phyloP scores from a whole-genome alignment of 164 flowering plant genomes.

The Macadamia integrifolia region DNA sequence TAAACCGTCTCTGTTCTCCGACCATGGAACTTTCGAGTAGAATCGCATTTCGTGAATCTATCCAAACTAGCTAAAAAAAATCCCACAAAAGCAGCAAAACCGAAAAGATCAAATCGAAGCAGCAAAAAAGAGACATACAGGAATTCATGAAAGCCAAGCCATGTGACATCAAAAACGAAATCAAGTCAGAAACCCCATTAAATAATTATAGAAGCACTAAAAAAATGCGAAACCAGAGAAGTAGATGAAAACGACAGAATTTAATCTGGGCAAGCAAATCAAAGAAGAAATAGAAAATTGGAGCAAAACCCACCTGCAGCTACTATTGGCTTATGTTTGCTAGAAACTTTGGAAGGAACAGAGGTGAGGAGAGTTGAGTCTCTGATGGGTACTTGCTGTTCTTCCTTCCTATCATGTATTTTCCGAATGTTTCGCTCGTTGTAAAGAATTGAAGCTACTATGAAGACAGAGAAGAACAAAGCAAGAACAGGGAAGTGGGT shows the following conservation, averaged over 20 bases:
- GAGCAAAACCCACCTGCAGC: conserved; percentile 20
- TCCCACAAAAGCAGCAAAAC: conserved; percentile 1
- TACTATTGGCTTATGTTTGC: conserved; percentile 2
- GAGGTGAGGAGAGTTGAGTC: conserved; percentile 17
- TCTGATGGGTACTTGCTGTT: conserved; percentile 15
- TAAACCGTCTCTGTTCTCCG: conserved; percentile 26
- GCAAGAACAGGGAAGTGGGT: conserved; percentile 38
- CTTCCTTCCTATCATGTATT: conserved; percentile 32
- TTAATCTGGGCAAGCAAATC: neutral
- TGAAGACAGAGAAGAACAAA: conserved; percentile 29
- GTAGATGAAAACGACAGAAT: neutral
- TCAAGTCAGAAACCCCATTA: neutral
- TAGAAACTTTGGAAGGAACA: conserved; percentile 6
- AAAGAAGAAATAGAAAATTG: neutral
- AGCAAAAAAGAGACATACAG: neutral
- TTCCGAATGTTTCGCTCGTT: conserved; percentile 40
- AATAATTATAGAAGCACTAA: neutral
- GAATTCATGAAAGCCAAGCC: neutral
- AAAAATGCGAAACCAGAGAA: neutral
- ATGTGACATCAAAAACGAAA: neutral
- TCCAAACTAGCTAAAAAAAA: conserved; percentile 46
- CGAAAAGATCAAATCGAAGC: conserved; percentile 7
- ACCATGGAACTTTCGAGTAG: conserved; percentile 43
- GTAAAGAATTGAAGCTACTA: conserved; percentile 39
- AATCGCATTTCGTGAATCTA: conserved; percentile 56